These are phyloP conservation scores for Exserohilum rostratum DNA, from an alignment of 2,329 filamentous ascomycete species.

Conservation along the genomic window DNA sequence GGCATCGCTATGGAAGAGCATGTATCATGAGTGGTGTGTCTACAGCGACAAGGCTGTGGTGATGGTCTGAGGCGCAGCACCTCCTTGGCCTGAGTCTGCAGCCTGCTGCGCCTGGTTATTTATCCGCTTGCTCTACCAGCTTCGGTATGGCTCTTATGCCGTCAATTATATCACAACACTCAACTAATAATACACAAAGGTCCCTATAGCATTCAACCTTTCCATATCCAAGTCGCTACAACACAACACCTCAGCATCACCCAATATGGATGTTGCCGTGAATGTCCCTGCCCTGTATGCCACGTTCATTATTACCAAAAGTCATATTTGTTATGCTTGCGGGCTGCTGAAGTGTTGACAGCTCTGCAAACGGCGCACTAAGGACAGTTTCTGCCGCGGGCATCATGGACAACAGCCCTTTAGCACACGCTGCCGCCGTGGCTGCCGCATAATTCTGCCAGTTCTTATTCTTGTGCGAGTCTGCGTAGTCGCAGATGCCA, in stretches of 20 bases:
- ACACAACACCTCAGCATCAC: background rate
- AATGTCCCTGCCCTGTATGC: background rate
- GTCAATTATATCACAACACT: background rate
- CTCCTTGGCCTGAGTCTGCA: background rate
- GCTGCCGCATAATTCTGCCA: constrained; percentile 14
- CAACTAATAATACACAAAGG: background rate
- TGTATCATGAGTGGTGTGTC: background rate
- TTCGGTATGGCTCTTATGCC: background rate
- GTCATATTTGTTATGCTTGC: constrained; percentile 7
- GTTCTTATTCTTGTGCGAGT: constrained; percentile 21
- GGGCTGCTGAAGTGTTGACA: background rate
- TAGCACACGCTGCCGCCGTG: constrained; percentile 11
- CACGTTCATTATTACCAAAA: constrained; percentile 9
- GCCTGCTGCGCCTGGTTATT: background rate
- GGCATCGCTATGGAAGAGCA: background rate
- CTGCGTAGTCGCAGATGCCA: constrained; percentile 30
- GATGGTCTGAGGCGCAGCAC: background rate
- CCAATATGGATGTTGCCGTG: background rate
- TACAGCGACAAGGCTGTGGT: background rate
- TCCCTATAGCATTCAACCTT: background rate
- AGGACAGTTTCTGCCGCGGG: background rate
- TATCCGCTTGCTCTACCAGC: background rate
- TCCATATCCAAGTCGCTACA: background rate
- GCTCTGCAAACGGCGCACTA: constrained; percentile 2
- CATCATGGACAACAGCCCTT: constrained; percentile 5